Evolutionary conservation across 176 grass and related monocot species (phyloP), one percentile per base, ranked within the genome.

Genomic region (Musa beccarii): DNA sequence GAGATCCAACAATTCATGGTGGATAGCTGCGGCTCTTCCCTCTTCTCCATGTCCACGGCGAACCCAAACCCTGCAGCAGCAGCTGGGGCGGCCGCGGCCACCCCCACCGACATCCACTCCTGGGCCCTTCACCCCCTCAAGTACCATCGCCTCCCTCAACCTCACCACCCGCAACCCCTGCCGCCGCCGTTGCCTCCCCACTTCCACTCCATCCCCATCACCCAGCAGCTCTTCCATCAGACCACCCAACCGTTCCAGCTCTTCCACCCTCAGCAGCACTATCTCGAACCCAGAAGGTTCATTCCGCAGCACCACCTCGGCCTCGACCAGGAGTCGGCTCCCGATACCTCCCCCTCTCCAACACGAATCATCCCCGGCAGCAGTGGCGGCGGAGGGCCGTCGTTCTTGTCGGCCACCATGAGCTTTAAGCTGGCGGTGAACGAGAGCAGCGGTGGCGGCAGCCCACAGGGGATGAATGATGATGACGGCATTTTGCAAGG

Each of bases 351-450:
- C 24, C 34, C 69, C 6, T 50, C 69, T 17, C 57, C 77, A 11
- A 88, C 81, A 15, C 92, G 88, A 63, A 85, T 74, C 74, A 83
- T 86, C 0, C 82, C 81, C 9, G 79, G 75, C 1, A 63, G 72
- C 20, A 59, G 16, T 1, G 76, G 76, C 20, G 81, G 73, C 51
- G 76, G 75, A 0, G 52, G 80, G 3, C 76, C 82, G 5, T 77
- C 87, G 8, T 97, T 97, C 75, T 29, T 97, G 3, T 86, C 82
- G 1, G 84, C 84, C 9, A 82, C 88, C 51, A 90, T 90, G 87
- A 90, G 51, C 66, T 97, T 97, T 76, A 97, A 97, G 88, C 82
- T 93, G 2, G 94, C 76, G 10, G 82, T 87, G 16, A 86, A 96
- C 78, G 63, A 78, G n/a, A 55, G 71, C 8, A 76, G 79, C 43